Evolutionary conservation across 2,329 filamentous ascomycete species (phyloP), one percentile per base, ranked within the genome.

Genomic region (Nemania sp.): DNA sequence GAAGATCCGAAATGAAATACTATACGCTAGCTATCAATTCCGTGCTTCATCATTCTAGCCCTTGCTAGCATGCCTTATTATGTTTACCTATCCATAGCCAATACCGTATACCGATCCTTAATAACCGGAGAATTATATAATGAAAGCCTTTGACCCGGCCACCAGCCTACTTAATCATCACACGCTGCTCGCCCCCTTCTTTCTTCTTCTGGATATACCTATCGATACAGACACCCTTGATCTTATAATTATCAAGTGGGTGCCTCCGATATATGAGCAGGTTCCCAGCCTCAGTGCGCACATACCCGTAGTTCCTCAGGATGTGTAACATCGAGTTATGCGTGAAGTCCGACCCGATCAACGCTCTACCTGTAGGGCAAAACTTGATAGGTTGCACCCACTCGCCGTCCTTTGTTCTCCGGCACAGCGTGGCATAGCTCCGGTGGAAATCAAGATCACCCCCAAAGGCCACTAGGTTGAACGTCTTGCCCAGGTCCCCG

Each of bases 331-430:
- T 27, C 35, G 35, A 41, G 11, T 20, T 18, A 26, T 77, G 75
- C 8, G 29, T 68, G 64, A 76, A 77, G 24, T 75, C 73, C 22
- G 74, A 73, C 13, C 67, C 70, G 18, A 78, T 70, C 43, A 78
- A 45, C 8, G 73, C 75, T 24, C 76, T 65, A 0, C 69, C 67
- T 2, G 10, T 62, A 10, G 73, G 74, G 45, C 57, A 64, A 0
- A 38, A 15, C 29, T n/a, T 47, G 11, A 52, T 61, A 3, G 64
- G 47, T 11, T 8, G 1, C 3, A 70, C 62, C 1, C 15, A 38
- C 22, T 70, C 68, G 15, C 66, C 64, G 8, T 58, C 66, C 27
- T 38, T 57, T 1, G 64, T 71, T 18, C 22, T 71, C 24, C 73
- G 49, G 53, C 73, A 76, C 32, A 38, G 18, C 10, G 54, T 8